Evolutionary conservation across 805 yeast genomes (phyloP).

Genomic region (Ogataea pini): DNA sequence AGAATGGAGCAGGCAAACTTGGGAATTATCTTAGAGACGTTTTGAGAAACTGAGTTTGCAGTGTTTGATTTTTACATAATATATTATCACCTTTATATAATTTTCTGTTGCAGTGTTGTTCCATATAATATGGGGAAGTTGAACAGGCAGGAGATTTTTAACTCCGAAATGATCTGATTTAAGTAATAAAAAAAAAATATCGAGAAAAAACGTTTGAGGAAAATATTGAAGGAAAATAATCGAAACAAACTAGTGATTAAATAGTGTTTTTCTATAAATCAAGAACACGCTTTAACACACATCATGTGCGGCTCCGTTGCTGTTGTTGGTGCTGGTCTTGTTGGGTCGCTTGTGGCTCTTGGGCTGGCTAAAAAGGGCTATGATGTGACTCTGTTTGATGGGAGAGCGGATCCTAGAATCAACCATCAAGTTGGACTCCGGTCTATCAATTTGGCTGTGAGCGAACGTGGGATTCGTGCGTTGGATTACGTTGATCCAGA

Average conservation of each 20-base stretch:
- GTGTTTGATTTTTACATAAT: not conserved
- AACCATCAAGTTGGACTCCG: conserved; percentile 40
- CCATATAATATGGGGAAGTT: not conserved
- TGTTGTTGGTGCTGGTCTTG: conserved; percentile 87
- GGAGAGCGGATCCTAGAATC: conserved; percentile 65
- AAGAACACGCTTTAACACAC: not conserved
- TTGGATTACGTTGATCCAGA: conserved; percentile 59
- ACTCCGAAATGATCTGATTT: not conserved
- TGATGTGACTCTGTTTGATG: conserved; percentile 69
- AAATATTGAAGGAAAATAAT: too few species aligned
- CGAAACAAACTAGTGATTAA: too few species aligned
- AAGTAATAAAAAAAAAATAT: not conserved
- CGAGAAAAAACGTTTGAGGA: not conserved
- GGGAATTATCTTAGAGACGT: conserved; percentile 87
- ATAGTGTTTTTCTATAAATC: too few species aligned
- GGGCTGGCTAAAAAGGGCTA: conserved; percentile 74
- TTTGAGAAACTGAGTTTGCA: conserved; percentile 44
- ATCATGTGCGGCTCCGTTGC: conserved; percentile 43
- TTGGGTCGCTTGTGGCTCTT: conserved; percentile 83
- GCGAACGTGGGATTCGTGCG: conserved; percentile 78
- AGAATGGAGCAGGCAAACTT: conserved; percentile 88
- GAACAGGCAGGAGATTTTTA: too few species aligned
- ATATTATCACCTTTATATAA: not conserved
- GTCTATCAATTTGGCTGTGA: conserved; percentile 87
- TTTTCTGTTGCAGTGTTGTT: not conserved